phyloP scores from a whole-genome alignment of 2,329 filamentous ascomycete species.

The Dactylellina drechsleri region DNA sequence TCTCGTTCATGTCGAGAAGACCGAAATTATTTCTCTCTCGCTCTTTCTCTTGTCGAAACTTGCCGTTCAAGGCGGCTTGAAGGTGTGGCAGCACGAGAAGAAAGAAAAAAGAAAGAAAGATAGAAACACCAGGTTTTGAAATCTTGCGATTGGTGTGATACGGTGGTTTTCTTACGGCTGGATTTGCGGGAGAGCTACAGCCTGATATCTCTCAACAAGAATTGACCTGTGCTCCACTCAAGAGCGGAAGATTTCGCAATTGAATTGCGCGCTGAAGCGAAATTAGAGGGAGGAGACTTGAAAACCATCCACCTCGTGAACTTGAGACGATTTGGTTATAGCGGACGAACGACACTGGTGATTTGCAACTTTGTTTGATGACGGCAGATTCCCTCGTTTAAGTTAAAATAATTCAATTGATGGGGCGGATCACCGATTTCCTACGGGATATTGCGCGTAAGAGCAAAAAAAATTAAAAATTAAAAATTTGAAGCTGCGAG shows the following conservation, averaged over 20 bases:
- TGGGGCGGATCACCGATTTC: constrained; percentile 49
- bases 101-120: too few species aligned
- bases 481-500: constrained; percentile 24
- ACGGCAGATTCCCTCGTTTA: constrained; percentile 37
- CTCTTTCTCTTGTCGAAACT: constrained; percentile 27
- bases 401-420: constrained; percentile 12
- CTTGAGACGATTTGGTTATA: constrained; percentile 14
- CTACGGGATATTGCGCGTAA: constrained; percentile 48
- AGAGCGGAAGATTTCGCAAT: constrained; percentile 48
- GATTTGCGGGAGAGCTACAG: constrained; percentile 47
- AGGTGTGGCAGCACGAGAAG: constrained; percentile 48
- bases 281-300: constrained; percentile 38
- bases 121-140: constrained; percentile 16
- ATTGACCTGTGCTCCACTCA: constrained; percentile 24
- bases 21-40: constrained; percentile 44
- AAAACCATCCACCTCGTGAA: constrained; percentile 5
- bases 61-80: constrained; percentile 45
- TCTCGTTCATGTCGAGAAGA: constrained; percentile 15
- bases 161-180: constrained; percentile 16
- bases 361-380: constrained; percentile 20
- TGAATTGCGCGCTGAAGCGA: constrained; percentile 41
- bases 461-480: constrained; percentile 25
- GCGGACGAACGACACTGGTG: constrained; percentile 22
- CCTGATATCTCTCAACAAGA: constrained; percentile 33
- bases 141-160: constrained; percentile 34